Evolutionary conservation across 106 monocot genomes (phyloP), one percentile per base, ranked within the genome.

Genomic region (Narthecium ossifragum): DNA sequence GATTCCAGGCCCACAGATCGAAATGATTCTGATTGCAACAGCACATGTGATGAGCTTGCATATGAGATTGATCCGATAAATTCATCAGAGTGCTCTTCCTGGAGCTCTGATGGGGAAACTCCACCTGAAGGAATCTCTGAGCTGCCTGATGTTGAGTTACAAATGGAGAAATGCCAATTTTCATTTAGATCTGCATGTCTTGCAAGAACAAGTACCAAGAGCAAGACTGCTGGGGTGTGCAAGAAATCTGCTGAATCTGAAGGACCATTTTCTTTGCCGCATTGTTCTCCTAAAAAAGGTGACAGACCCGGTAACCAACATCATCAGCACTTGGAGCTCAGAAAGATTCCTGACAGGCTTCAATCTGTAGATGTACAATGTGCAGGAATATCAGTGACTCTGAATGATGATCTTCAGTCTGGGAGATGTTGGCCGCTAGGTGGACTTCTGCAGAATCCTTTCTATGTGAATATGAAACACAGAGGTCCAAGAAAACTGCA

Each of bases 351-450:
- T 69, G 38, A 26, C 62, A 25, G 60, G 34, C 26, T 34, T 45
- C 43, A 46, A 31, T 65, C 39, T 33, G 63, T 23, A 24, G 10
- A 39, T 45, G 11, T 41, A 43, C 31, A 26, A 28, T 52, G 26
- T 64, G 3, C 5, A 25, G 61, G 17, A 45, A 27, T 45, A 46
- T 26, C 37, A 46, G 28, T 56, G 0, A 2, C 49, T 22, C 12
- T 39, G 46, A 55, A 74, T 74, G 68, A 55, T 32, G 45, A 34
- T 60, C 61, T 60, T 66, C 70, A 69, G 13, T 60, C 72, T 66
- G 52, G 52, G 53, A 63, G 41, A 2, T 73, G 82, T 34, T 89
- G 82, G 85, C 82, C 80, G 21, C 66, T 80, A 51, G 81, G 76
- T 57, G 72, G 73, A 22, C 60, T 90, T 51, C 9, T 41, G 18